Percentiles rank a stretch among this genome's conserved stretches.
Evolutionary conservation across 768 basidiomycete species (phyloP).

Genomic region (Paxillus rubicundulus): DNA sequence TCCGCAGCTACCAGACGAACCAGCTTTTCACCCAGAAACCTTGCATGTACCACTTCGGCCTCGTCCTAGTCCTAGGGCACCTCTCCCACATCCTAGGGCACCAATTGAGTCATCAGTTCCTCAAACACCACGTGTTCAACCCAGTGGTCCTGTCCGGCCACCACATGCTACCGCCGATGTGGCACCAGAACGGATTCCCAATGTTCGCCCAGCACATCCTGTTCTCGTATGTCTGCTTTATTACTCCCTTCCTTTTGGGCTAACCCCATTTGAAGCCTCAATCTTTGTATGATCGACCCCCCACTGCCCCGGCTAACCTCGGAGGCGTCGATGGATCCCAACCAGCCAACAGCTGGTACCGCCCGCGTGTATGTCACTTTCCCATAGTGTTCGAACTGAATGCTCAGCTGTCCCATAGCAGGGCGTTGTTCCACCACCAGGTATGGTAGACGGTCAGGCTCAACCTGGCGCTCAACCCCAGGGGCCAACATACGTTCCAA

Average conservation of each 20-base stretch:
- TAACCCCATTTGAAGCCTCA: conserved; percentile 18
- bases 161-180: not conserved
- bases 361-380: conserved; percentile 16
- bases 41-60: conserved; percentile 10
- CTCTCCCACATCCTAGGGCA: conserved; percentile 6
- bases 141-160: conserved; percentile 7
- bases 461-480: conserved; percentile 20
- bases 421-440: conserved; percentile 25
- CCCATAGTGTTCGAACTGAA: not conserved
- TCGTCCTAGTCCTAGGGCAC: conserved; percentile 4
- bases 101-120: not conserved
- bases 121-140: conserved; percentile 6
- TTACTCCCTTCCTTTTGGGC: not conserved
- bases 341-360: conserved; percentile 26
- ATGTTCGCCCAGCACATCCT: conserved; percentile 21
- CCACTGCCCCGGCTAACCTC: conserved; percentile 22
- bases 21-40: conserved; percentile 20
- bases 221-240: conserved; percentile 15
- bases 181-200: conserved; percentile 17
- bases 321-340: conserved; percentile 15
- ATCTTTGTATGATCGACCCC: conserved; percentile 23
- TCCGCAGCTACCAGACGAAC: conserved; percentile 24
- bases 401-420: conserved; percentile 11
- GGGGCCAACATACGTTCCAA: conserved; percentile 38
- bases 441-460: conserved; percentile 15